These are phyloP conservation scores for Clavaria fumosa DNA, from an alignment of 768 basidiomycete genomes.

Conservation along the genomic window DNA sequence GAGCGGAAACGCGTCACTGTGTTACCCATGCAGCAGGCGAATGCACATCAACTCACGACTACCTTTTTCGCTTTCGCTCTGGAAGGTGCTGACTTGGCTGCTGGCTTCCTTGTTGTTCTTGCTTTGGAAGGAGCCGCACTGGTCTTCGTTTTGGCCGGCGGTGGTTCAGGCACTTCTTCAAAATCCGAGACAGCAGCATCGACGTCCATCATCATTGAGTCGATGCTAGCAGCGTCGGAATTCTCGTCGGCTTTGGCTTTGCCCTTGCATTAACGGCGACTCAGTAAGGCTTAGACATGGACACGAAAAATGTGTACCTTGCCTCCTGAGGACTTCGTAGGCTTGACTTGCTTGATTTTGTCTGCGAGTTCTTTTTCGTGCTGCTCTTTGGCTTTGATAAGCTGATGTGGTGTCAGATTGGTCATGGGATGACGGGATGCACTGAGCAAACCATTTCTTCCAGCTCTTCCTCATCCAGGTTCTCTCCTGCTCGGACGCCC, in stretches of 20 bases:
- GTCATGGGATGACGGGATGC: not conserved
- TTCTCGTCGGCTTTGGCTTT: constrained; percentile 32
- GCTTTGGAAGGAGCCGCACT: constrained; percentile 23
- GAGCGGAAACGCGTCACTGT: not conserved
- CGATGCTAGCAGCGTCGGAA: constrained; percentile 36
- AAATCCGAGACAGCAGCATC: constrained; percentile 44
- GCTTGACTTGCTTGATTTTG: constrained; percentile 23
- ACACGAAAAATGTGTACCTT: not conserved
- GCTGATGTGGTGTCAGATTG: constrained; percentile 21
- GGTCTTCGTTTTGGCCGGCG: constrained; percentile 30
- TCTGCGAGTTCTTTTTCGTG: constrained; percentile 50
- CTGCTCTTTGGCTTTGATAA: constrained; percentile 53
- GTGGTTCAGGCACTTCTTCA: constrained; percentile 27
- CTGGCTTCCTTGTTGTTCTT: constrained; percentile 22
- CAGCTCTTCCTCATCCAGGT: constrained; percentile 56
- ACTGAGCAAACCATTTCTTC: constrained; percentile 45
- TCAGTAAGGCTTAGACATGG: not conserved
- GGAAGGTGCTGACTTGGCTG: constrained; percentile 24
- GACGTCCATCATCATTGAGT: constrained; percentile 71
- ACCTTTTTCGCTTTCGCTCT: constrained; percentile 42
- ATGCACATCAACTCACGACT: constrained; percentile 14
- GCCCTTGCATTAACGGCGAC: constrained; percentile 30
- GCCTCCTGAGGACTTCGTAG: constrained; percentile 30
- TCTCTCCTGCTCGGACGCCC: constrained; percentile 48
- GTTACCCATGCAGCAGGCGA: not conserved